phyloP scores from a whole-genome alignment of 78 protist genomes.

The Monocercomonoides exilis region DNA sequence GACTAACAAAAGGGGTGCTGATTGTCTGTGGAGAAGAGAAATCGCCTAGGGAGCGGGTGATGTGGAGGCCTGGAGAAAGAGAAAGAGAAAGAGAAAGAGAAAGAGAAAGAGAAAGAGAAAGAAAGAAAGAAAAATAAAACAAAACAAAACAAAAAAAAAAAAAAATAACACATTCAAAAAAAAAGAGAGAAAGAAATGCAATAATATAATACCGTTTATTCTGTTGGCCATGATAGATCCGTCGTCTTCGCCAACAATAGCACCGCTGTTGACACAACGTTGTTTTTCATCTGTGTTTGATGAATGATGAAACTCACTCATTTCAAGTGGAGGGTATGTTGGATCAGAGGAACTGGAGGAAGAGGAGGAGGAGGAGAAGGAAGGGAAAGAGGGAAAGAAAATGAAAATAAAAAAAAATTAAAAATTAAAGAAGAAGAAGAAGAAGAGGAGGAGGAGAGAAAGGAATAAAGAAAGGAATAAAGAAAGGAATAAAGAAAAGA shows the following conservation, averaged over 20 bases:
- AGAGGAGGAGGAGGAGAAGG: not conserved
- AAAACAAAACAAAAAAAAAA: not conserved
- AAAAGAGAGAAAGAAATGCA: not conserved
- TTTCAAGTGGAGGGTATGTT: not conserved
- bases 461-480: no score
- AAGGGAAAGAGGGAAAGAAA: not conserved
- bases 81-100: not conserved
- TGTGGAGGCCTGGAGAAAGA: not conserved
- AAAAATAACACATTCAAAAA: no score
- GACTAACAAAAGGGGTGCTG: not conserved
- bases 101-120: not conserved
- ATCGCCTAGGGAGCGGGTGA: not conserved
- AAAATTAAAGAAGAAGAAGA: not conserved
- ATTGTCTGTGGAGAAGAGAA: not conserved
- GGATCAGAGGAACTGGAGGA: not conserved
- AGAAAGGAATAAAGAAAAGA: no score
- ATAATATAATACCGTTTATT: not conserved
- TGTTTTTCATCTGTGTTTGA: not conserved
- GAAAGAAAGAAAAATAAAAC: not conserved
- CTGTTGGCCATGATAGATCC: not conserved
- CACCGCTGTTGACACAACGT: not conserved
- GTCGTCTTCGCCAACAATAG: not conserved
- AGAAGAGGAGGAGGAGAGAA: no score
- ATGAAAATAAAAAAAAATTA: not conserved
- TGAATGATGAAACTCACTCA: not conserved